Conservation (phyloP, 257 asterid genomes). For the Nyctanthes arbortristis region DNA sequence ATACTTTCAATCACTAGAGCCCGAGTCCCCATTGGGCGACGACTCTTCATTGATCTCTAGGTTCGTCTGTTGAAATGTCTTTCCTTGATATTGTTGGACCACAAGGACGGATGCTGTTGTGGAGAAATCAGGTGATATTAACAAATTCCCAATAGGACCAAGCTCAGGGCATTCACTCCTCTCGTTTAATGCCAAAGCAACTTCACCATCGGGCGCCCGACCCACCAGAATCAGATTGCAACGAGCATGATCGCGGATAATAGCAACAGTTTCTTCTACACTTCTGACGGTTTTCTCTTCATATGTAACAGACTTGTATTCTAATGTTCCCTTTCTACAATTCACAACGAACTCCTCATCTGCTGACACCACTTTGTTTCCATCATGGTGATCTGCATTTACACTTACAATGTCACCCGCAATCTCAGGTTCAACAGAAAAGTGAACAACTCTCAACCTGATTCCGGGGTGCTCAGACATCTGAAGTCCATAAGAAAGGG, state of each 20-base stretch:
- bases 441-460: slow-evolving; percentile 35
- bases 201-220: slow-evolving; percentile 53
- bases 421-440: slow-evolving; percentile 33
- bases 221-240: slow-evolving; percentile 51
- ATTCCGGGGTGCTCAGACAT: slow-evolving; percentile 70
- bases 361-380: slow-evolving; percentile 10
- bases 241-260: slow-evolving; percentile 19
- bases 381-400: slow-evolving; percentile 9
- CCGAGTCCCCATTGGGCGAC: too few species aligned
- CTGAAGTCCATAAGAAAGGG: slow-evolving; percentile 48
- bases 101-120: slow-evolving; percentile 56
- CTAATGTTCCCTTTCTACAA: slow-evolving; percentile 23
- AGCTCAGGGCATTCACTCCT: slow-evolving; percentile 51
- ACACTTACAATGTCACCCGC: slow-evolving; percentile 25
- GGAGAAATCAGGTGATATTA: slow-evolving; percentile 39
- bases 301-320: too few species aligned
- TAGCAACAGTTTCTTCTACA: slow-evolving; percentile 25
- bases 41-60: too few species aligned
- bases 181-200: slow-evolving; percentile 32
- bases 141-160: slow-evolving; percentile 53
- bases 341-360: slow-evolving; percentile 37
- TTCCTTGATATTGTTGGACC: too few species aligned
- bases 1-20: too few species aligned
- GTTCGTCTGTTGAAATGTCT: too few species aligned
- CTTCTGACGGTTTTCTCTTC: slow-evolving; percentile 30